Evolutionary conservation across 257 asterid species (phyloP), one percentile per base, ranked within the genome.

Genomic region (Salvia hispanica): DNA sequence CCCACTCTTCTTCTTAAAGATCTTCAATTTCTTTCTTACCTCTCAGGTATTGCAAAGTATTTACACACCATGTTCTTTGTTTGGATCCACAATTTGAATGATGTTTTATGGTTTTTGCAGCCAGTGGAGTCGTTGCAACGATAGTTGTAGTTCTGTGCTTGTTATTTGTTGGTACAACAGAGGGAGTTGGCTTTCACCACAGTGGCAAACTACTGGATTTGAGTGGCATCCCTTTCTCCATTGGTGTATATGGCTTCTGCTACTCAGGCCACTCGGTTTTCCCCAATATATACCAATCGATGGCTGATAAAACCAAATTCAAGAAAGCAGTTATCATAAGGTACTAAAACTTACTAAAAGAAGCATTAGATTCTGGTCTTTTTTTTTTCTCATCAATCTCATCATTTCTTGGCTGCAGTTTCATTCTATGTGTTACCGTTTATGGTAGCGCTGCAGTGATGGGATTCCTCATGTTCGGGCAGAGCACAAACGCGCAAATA

Each of bases 281-380:
- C 69, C 97, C 98, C 31, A 93, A 93, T 77, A 90, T 93, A 64
- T 93, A 93, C 86, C 98, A 93, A 74, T 90, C 98, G 48, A 93
- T 93, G 98, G 94, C 94, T 52, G 97, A 92, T 73, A 92, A 88
- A 79, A 83, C 79, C 56, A 84, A 92, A 67, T 90, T 90, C 79
- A 82, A 82, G 14, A 83, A 59, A 75, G 97, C 97, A 36, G 63
- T 92, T 9, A 25, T 85, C 13, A 74, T 82, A 74, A 80, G 97
- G 97, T 88, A 77, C 25, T 0, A 37, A 34, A 7, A 16, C 39
- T 10, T 56, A 16, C 11, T 10, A 58, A 50, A 2, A 72, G 1
- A 8, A 18, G 62, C 63, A 58, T 11, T 15, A 33, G 11, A 14
- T 42, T 34, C 3, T 39, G 5, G 34, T 47, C 12, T 15, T 34